Conservation (phyloP, 208 protist species). For the Trypanosoma brucei region DNA sequence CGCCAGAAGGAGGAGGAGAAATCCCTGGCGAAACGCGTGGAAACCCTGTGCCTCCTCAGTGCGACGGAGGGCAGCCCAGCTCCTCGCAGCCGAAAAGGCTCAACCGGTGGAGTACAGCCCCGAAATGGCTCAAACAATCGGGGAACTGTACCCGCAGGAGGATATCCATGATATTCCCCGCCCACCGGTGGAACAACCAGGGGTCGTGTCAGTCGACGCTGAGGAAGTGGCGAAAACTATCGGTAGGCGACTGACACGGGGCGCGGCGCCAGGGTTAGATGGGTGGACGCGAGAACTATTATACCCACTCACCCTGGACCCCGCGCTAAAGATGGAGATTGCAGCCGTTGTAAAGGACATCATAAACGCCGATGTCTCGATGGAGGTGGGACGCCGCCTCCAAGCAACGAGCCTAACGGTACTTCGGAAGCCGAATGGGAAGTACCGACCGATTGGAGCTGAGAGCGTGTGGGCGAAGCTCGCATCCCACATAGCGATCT, state of each 20-base stretch:
- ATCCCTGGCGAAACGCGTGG: neutral
- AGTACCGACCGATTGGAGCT: constrained; percentile 31
- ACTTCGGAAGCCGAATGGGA: constrained; percentile 19
- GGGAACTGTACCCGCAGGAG: constrained; percentile 15
- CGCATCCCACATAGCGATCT: constrained; percentile 20
- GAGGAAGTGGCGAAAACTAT: constrained; percentile 10
- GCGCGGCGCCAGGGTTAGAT: constrained; percentile 19
- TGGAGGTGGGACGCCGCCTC: constrained; percentile 14
- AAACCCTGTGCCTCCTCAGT: constrained; percentile 8
- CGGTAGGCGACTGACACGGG: constrained; percentile 10
- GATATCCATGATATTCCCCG: neutral
- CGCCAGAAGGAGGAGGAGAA: neutral
- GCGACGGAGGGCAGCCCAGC: constrained; percentile 17
- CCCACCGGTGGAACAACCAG: neutral
- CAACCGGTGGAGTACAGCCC: neutral
- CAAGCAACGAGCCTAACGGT: constrained; percentile 20
- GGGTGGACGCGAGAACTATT: constrained; percentile 28
- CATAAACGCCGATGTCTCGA: constrained; percentile 13
- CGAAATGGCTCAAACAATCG: neutral
- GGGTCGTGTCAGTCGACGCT: constrained; percentile 1
- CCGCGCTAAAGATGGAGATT: constrained; percentile 11
- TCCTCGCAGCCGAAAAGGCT: constrained; percentile 8
- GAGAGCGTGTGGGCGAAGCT: constrained; percentile 25
- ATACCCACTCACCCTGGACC: constrained; percentile 15
- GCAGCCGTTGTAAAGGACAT: constrained; percentile 22